Evolutionary conservation across 2,329 filamentous ascomycete genomes (phyloP).

Genomic region (Colletotrichum tabaci): DNA sequence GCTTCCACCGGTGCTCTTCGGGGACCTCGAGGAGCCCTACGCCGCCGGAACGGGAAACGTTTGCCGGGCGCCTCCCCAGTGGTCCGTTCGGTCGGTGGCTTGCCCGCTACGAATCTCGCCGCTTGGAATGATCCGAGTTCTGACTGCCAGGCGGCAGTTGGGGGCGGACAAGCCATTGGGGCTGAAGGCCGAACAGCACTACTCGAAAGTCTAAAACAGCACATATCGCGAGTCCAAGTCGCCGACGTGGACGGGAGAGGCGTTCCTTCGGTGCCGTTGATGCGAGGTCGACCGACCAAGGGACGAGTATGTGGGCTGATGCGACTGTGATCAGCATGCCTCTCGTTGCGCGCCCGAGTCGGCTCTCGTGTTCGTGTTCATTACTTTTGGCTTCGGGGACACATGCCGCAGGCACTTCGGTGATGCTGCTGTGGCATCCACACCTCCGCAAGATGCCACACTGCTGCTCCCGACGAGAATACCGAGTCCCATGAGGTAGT

Average conservation of each 20-base stretch:
- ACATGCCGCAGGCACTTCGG: background rate
- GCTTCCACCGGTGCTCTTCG: background rate
- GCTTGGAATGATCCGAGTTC: background rate
- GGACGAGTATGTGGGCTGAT: background rate
- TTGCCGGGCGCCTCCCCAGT: background rate
- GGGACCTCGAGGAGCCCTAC: background rate
- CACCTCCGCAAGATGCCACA: background rate
- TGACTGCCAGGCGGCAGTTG: background rate
- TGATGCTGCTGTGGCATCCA: background rate
- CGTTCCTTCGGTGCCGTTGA: background rate
- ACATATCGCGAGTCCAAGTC: background rate
- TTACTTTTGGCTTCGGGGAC: too few relatives aligned
- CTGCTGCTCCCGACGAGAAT: background rate
- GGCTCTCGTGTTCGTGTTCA: background rate
- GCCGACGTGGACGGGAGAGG: background rate
- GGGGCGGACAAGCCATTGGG: background rate
- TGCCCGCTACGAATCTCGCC: background rate
- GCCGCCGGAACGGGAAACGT: background rate
- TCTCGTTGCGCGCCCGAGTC: background rate
- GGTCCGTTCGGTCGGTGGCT: constrained; percentile 2
- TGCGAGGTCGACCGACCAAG: background rate
- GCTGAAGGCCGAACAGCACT: background rate
- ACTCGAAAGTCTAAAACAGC: background rate
- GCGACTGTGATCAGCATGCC: background rate
- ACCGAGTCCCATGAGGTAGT: too few relatives aligned